Conservation (phyloP, 805 yeast species). For the Candida hispaniensis region DNA sequence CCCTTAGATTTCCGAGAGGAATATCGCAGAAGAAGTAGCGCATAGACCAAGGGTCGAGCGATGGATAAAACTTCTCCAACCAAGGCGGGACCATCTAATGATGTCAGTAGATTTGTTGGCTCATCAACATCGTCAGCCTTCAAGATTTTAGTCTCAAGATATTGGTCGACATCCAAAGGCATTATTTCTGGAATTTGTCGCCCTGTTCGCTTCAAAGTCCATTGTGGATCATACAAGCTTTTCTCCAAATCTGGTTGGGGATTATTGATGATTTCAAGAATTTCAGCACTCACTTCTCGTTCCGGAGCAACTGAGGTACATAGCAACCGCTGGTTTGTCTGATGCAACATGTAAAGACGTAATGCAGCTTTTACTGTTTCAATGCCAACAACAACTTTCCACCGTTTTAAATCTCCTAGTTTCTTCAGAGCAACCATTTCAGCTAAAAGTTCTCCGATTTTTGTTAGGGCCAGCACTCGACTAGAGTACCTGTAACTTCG, state of each 20-base stretch:
- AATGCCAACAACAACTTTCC: slow-evolving; percentile 26
- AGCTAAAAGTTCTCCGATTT: slow-evolving; percentile 30
- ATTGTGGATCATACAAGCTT: slow-evolving; percentile 12
- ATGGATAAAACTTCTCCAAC: slow-evolving; percentile 30
- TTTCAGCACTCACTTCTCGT: slow-evolving; percentile 30
- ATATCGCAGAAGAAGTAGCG: slow-evolving; percentile 25
- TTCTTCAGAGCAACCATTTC: slow-evolving; percentile 30
- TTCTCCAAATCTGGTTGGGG: slow-evolving; percentile 7
- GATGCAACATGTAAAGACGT: slow-evolving; percentile 26
- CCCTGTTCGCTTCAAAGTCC: slow-evolving; percentile 26
- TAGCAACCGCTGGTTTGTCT: slow-evolving; percentile 25
- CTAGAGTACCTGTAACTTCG: slow-evolving; percentile 26
- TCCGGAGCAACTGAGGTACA: slow-evolving; percentile 28
- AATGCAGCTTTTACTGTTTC: slow-evolving; percentile 28
- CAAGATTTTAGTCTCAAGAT: slow-evolving; percentile 24
- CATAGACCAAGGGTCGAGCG: slow-evolving; percentile 33
- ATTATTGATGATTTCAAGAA: slow-evolving; percentile 17
- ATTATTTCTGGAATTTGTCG: slow-evolving; percentile 18
- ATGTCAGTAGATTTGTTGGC: slow-evolving; percentile 27
- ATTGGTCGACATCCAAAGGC: slow-evolving; percentile 21
- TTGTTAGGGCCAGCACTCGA: slow-evolving; percentile 25
- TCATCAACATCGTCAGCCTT: slow-evolving; percentile 28
- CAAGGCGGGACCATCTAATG: slow-evolving; percentile 20
- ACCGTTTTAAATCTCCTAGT: slow-evolving; percentile 24
- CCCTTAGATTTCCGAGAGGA: slow-evolving; percentile 7